These are phyloP conservation scores for Cryptococcus floricola DNA, from an alignment of 1,284 basidiomycete genomes.

Conservation along the genomic window DNA sequence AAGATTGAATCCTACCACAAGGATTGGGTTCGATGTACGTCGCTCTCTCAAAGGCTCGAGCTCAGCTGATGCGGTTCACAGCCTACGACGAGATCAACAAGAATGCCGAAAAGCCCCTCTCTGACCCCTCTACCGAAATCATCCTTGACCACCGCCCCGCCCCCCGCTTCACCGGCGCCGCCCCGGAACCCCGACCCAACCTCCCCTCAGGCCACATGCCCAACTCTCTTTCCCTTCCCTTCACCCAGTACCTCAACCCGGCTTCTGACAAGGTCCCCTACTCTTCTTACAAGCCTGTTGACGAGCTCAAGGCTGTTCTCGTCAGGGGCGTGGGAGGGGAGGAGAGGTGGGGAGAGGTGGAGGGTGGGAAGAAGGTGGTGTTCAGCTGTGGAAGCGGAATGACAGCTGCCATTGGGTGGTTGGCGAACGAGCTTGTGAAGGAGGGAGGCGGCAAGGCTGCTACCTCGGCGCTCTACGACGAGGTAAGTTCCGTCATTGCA, in stretches of 20 bases:
- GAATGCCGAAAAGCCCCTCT: constrained; percentile 60
- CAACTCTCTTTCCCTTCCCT: constrained; percentile 77
- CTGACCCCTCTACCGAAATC: constrained; percentile 58
- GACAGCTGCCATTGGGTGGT: constrained; percentile 91
- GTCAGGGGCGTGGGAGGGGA: constrained; percentile 51
- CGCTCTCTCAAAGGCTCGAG: constrained; percentile 1
- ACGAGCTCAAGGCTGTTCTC: constrained; percentile 61
- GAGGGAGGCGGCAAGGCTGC: constrained; percentile 54
- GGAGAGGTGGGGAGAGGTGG: constrained; percentile 54
- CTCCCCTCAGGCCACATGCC: constrained; percentile 93
- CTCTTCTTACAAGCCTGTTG: constrained; percentile 58
- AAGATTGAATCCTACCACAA: constrained; percentile 49
- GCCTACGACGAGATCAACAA: constrained; percentile 78
- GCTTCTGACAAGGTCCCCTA: constrained; percentile 44
- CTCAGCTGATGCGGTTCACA: constrained; percentile 36
- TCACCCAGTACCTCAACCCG: constrained; percentile 63
- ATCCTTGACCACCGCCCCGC: constrained; percentile 83
- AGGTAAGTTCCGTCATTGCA: constrained; percentile 31
- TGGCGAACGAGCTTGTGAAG: constrained; percentile 78
- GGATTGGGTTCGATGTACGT: constrained; percentile 60
- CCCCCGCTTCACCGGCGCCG: constrained; percentile 70
- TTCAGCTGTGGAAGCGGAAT: constrained; percentile 89
- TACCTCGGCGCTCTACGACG: constrained; percentile 50
- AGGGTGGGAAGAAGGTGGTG: constrained; percentile 60
- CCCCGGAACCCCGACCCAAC: constrained; percentile 83